Conservation (phyloP, 2,329 filamentous ascomycete species). For the Ramularia endophylla region DNA sequence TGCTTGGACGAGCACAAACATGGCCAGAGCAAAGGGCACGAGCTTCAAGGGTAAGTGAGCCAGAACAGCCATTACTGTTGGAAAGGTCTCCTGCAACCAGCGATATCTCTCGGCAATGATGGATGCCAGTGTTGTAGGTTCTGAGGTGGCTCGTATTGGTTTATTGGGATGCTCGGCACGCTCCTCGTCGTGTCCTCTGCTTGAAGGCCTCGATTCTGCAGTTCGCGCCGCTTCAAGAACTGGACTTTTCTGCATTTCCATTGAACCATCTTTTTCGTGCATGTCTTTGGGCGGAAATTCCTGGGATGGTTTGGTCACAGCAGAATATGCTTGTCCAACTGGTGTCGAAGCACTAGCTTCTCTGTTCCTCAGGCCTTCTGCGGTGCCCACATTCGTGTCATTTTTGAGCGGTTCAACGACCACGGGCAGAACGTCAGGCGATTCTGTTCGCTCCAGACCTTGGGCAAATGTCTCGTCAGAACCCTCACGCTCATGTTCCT, state of each 20-base stretch:
- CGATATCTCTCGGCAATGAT: conserved; percentile 40
- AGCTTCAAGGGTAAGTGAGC: conserved; percentile 61
- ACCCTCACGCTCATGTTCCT: conserved; percentile 9
- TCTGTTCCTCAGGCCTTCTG: background rate
- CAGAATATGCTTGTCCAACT: no score
- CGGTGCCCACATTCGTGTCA: conserved; percentile 1
- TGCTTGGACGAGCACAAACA: conserved; percentile 70
- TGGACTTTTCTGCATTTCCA: no score
- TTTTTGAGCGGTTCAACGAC: background rate
- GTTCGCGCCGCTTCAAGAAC: no score
- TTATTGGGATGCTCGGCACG: no score
- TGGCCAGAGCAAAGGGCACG: conserved; percentile 64
- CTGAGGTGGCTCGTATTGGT: background rate
- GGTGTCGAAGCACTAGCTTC: no score
- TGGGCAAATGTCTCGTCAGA: background rate
- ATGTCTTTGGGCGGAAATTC: no score
- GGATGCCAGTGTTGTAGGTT: conserved; percentile 48
- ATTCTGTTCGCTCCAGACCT: conserved; percentile 1
- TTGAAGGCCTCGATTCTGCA: no score
- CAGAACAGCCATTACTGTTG: conserved; percentile 60
- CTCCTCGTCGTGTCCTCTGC: no score
- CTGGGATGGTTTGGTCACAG: no score
- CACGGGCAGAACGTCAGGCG: conserved; percentile 3
- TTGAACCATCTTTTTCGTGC: no score
- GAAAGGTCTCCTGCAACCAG: conserved; percentile 67